Evolutionary conservation across 164 flowering plant species (phyloP).

Genomic region (grape (Vitis vinifera)): ASM3070453v1 NC_081821.1:1377001-1377500

Average conservation of each 20-base stretch:
- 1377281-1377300: neutral
- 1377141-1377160: neutral
- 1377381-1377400: neutral
- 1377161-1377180: too few species aligned
- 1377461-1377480: conserved; percentile 6
- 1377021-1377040: too few species aligned
- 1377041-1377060: too few species aligned
- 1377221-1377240: neutral
- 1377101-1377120: neutral
- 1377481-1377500: conserved; percentile 1
- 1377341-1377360: conserved; percentile 20
- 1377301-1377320: neutral
- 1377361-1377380: conserved; percentile 19
- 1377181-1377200: too few species aligned
- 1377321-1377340: neutral
- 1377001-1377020: too few species aligned
- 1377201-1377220: neutral
- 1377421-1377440: neutral
- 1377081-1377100: too few species aligned
- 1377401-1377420: neutral
- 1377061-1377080: too few species aligned
- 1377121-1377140: conserved; percentile 1
- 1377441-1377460: conserved; percentile 7
- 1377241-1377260: neutral
- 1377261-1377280: neutral